Base-by-base conservation (phyloP, 2,329 filamentous ascomycete species). In the Tolypocladium sp. region DNA sequence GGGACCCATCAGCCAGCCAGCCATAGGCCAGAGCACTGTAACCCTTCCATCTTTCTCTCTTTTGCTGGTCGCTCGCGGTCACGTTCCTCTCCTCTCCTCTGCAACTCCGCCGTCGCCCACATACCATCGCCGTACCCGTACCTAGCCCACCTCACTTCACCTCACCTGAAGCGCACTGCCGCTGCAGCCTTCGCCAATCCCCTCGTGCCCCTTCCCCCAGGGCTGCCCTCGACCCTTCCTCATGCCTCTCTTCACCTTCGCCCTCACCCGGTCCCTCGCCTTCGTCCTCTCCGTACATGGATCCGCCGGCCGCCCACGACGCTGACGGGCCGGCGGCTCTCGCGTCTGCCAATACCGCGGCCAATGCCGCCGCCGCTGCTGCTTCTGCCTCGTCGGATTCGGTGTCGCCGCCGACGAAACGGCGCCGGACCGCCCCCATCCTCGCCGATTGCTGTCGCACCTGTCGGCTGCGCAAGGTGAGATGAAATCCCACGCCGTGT, bases 381-480 rank as follows among this genome's bases (percentile, higher is more conserved):
- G 9, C 44, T 37, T 22, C 55, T 57, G 38, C 61, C 57, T 52
- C 64, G 27, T 59, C 61, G 7, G 58, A 62, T 37, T 63, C 63
- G 15, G 40, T 58, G 44, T 64, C 64, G 17, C 63, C 67, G 35
- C 61, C 67, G 35, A 60, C 62, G n/a, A 74, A 73, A 59, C 69
- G 71, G 30, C 69, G 71, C 55, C 69, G 71, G 20, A 68, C 66
- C 2, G 66, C 68, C 22, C 60, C 68, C 27, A 58, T 62, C 41
- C 40, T 65, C 41, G 60, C 64, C 51, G 69, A 73, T 44, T 73
- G 72, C 60, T 75, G 73, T 63, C 72, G 70, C 59, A 75, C 72
- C 27, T 75, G 73, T 62, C 66, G 73, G 22, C 61, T 75, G 49
- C 69, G 73, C 62, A 75, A 75, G 71, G 73, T 74, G 61, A 63